phyloP scores from a whole-genome alignment of 2,329 filamentous ascomycete species.

The Trichoderma koningii region DNA sequence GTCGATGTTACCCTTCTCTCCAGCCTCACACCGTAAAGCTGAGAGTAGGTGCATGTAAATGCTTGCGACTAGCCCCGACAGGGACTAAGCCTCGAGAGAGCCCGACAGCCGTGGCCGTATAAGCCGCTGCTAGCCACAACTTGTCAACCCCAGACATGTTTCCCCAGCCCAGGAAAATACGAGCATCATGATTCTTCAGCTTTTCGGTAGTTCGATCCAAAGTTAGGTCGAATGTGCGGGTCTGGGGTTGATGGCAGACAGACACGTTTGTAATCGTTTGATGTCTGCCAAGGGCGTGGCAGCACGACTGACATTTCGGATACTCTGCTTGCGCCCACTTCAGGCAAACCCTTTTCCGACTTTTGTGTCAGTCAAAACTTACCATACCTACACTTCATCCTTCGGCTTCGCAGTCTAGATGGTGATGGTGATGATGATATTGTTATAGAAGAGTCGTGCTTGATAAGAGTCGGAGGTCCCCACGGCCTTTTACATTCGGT shows the following conservation, averaged over 20 bases:
- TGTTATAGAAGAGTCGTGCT: too few relatives aligned
- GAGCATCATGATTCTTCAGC: background rate
- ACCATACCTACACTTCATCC: too few relatives aligned
- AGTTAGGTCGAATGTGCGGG: too few relatives aligned
- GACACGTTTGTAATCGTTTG: background rate
- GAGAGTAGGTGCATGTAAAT: background rate
- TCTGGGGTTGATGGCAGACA: too few relatives aligned
- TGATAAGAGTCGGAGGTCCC: background rate
- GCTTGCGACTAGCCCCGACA: background rate
- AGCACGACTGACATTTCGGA: background rate
- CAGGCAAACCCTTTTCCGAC: background rate
- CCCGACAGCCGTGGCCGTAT: background rate
- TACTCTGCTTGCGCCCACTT: background rate
- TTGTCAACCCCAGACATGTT: too few relatives aligned
- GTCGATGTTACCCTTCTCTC: background rate
- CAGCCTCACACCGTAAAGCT: background rate
- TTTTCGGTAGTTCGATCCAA: too few relatives aligned
- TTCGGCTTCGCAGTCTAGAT: background rate
- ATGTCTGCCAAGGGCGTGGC: slow-evolving; percentile 4
- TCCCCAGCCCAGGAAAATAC: too few relatives aligned
- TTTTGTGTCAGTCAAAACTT: too few relatives aligned
- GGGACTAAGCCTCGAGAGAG: background rate
- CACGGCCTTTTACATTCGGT: too few relatives aligned
- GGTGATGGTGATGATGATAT: too few relatives aligned
- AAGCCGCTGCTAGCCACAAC: background rate